Evolutionary conservation across 257 asterid species (phyloP), one percentile per base, ranked within the genome.

Genomic region (Galeopsis tetrahit): DNA sequence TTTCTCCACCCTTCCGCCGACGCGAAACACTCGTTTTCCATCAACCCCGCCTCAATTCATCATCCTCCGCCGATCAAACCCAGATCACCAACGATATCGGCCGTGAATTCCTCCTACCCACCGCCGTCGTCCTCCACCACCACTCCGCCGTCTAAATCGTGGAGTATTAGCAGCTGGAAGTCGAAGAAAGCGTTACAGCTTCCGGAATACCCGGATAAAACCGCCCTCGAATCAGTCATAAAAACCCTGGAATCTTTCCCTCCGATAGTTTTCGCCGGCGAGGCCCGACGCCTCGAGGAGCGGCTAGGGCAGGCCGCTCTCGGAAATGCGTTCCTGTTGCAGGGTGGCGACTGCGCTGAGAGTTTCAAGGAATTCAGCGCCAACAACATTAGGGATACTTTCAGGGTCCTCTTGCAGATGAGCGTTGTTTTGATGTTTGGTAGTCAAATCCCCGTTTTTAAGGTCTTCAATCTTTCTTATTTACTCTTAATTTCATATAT

Each of bases 291-390:
- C 9, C 56, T 49, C 9, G 56, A 49, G 56, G 28, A 49, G 28
- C n/a, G 56, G 56, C 56, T 49, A 28, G 56, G 28, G 9, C 56
- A 49, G 28, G 56, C 56, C 9, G 28, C 56, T 5, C 28, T 49
- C 1, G 56, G 56, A 21, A 49, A 49, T n/a, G 56, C 28, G 14
- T 49, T 49, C 14, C 56, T 49, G 9, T 49, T 49, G 56, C 56
- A 49, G 56, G 56, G 56, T 49, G 56, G 56, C 56, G 56, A 49
- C 21, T 49, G 56, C 56, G 28, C 56, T n/a, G 56, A 49, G 56
- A 49, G 56, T 49, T 49, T 49, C 31, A 49, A n/a, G 28, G 56
- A 49, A 49, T 49, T 49, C 8, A 49, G 28, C 56, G 56, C 56
- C 56, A 49, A 49, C 9, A 49, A 49, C 9, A 49, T 49, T 5